A percentile compares a stretch with the other conserved stretches of the same genome.
These are phyloP conservation scores for Ustilago vetiveriae DNA, from an alignment of 1,284 basidiomycete genomes.

Conservation along the genomic window DNA sequence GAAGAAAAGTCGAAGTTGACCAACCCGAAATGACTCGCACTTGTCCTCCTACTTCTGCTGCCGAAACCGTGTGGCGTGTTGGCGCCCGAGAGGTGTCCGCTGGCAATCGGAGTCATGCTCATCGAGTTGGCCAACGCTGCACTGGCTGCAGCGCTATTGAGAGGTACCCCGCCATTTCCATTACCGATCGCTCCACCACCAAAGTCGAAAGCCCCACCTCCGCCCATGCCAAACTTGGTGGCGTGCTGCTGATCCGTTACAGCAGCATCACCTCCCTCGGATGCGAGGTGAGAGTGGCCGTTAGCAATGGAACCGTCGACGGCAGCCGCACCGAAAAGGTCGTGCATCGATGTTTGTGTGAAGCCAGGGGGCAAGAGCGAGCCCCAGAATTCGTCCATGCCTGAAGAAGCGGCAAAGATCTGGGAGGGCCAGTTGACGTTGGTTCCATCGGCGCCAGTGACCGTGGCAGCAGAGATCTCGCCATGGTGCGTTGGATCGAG, in stretches of 20 bases:
- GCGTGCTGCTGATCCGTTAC: constrained; percentile 16
- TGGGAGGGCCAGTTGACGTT: constrained; percentile 34
- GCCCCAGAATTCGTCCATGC: constrained; percentile 58
- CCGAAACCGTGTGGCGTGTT: constrained; percentile 35
- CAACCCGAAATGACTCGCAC: constrained; percentile 35
- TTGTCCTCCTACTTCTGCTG: constrained; percentile 25
- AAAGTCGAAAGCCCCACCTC: constrained; percentile 46
- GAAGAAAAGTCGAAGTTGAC: constrained; percentile 38
- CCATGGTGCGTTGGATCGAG: constrained; percentile 10
- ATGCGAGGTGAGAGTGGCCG: constrained; percentile 8
- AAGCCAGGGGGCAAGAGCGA: constrained; percentile 58
- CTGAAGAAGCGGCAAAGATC: constrained; percentile 32
- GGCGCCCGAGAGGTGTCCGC: constrained; percentile 22
- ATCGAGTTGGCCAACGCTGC: constrained; percentile 23
- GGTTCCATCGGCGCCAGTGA: constrained; percentile 6
- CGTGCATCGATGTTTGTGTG: constrained; percentile 41
- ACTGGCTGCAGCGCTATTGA: constrained; percentile 28
- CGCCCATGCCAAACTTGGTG: constrained; percentile 52
- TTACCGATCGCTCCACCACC: constrained; percentile 48
- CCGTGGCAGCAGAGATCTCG: not conserved
- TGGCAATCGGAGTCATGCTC: constrained; percentile 32
- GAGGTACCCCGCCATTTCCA: constrained; percentile 42
- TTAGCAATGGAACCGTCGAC: constrained; percentile 4
- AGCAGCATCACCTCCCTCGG: constrained; percentile 11
- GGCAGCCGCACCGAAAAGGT: constrained; percentile 33